These are phyloP conservation scores for Gamarada debralockiae DNA, from an alignment of 495 filamentous ascomycete genomes.

Conservation along the genomic window DNA sequence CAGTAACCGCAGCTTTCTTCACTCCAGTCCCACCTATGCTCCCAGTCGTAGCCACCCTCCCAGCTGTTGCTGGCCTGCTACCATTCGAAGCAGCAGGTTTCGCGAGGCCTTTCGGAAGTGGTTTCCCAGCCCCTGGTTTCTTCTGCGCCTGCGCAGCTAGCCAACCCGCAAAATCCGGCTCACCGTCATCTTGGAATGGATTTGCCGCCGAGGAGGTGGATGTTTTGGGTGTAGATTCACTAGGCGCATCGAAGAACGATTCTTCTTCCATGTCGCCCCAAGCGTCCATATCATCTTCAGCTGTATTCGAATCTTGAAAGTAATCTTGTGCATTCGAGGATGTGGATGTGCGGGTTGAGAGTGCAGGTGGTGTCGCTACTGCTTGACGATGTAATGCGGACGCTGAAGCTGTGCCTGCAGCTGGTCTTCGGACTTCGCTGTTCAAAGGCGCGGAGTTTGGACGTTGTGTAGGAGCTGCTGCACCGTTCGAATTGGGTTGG, in stretches of 20 bases:
- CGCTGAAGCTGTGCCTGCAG: conserved; percentile 40
- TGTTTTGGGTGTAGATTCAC: conserved; percentile 25
- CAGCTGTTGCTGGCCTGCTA: conserved; percentile 24
- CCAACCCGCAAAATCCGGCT: conserved; percentile 94
- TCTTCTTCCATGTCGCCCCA: conserved; percentile 45
- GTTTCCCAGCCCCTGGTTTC: conserved; percentile 45
- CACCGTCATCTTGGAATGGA: conserved; percentile 74
- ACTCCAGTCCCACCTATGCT: conserved; percentile 27
- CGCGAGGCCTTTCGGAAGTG: conserved; percentile 71
- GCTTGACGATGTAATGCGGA: conserved; percentile 53
- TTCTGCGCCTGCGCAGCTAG: conserved; percentile 80
- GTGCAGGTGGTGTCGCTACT: conserved; percentile 40
- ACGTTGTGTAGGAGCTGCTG: conserved; percentile 38
- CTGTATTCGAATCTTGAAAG: conserved; percentile 43
- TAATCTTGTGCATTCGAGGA: conserved; percentile 39
- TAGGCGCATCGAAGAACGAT: conserved; percentile 44
- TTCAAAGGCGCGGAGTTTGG: conserved; percentile 20
- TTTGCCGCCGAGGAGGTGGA: conserved; percentile 29
- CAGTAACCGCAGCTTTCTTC: conserved; percentile 36
- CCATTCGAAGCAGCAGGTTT: conserved; percentile 39
- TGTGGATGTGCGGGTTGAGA: conserved; percentile 36
- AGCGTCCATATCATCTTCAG: conserved; percentile 56
- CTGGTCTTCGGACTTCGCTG: conserved; percentile 4
- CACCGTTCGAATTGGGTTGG: conserved; percentile 37
- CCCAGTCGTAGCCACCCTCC: conserved; percentile 32